Evolutionary conservation across 1,284 basidiomycete genomes (phyloP), one percentile per base, ranked within the genome.

Genomic region (Somion occarium): DNA sequence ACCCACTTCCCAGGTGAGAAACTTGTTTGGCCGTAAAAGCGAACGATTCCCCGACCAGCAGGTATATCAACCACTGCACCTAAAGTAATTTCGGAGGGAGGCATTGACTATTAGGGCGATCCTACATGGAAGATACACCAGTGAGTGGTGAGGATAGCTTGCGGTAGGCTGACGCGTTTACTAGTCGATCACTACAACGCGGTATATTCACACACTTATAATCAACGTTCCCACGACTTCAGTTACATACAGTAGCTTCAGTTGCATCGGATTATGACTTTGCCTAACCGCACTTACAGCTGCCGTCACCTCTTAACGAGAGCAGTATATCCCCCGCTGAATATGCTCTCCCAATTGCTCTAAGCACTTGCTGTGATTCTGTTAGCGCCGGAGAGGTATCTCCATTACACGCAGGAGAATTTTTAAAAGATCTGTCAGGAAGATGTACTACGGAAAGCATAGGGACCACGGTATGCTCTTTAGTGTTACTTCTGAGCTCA

Each of bases 1-100:
- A 98, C 80, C 97, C 97, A 99, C 71, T 89, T 88, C 0, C 97
- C 97, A 1, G 83, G 67, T 13, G 92, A 83, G 66, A 99, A 99
- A 2, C 80, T 78, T 0, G 97, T 93, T 46, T 82, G 64, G 0
- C 97, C 97, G 41, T 78, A 80, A 75, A 95, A 99, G 44, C 93
- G 80, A 26, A 98, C 88, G 48, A 85, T 74, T 7, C 97, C 97
- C 46, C 80, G 77, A 12, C 93, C 95, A 41, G 85, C 82, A 1
- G 85, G 69, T 46, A 93, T 81, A 53, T 85, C 79, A 12, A 95
- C 93, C 46, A 85, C 73, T 5, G 88, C 76, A 42, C 83, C 83
- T 44, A 88, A 48, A 26, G 64, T 53, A 46, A 64, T 61, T 11
- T 69, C 69, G n/a, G 49, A 50, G 22, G 62, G 56, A 43, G 65